phyloP scores from a whole-genome alignment of 148 eudicot genomes.

The Limonium bicolor region DNA sequence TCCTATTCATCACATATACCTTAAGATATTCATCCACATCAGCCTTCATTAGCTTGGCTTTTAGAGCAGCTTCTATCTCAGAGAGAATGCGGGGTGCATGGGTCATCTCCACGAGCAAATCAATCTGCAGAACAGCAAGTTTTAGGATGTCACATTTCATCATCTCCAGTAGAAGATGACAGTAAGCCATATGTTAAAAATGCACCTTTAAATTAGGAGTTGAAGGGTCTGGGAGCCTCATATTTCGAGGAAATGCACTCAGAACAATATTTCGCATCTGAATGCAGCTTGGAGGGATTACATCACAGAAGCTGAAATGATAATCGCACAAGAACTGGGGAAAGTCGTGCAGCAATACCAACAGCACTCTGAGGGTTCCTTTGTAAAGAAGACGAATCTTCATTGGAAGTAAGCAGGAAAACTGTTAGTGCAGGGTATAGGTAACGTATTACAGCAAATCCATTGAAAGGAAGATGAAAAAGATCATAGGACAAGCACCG shows the following conservation, averaged over 20 bases:
- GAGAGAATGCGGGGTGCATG: constrained; percentile 83
- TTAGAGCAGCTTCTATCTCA: constrained; percentile 72
- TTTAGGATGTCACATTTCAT: not conserved
- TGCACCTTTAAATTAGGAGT: constrained; percentile 93
- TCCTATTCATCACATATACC: too few relatives aligned
- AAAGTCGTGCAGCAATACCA: constrained; percentile 92
- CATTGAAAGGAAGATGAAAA: too few relatives aligned
- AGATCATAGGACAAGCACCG: constrained; percentile 42
- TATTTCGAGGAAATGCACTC: constrained; percentile 94
- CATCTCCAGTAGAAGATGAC: not conserved
- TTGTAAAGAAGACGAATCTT: constrained; percentile 84
- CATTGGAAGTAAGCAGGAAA: constrained; percentile 9
- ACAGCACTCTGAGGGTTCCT: constrained; percentile 80
- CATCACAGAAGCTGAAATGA: constrained; percentile 97
- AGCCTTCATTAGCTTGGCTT: constrained; percentile 71
- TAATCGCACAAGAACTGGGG: constrained; percentile 91
- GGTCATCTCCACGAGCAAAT: constrained; percentile 64
- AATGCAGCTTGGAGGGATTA: constrained; percentile 92
- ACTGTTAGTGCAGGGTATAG: too few relatives aligned
- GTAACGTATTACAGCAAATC: too few relatives aligned
- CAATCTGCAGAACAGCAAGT: constrained; percentile 39
- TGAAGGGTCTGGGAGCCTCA: constrained; percentile 97
- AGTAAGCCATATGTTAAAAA: not conserved
- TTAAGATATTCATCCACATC: constrained; percentile 81
- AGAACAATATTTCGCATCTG: constrained; percentile 98